A percentile compares a stretch with the other conserved stretches of the same genome.
Conservation (phyloP, 202 grass and related monocot species). For the Digitaria exilis region DNA sequence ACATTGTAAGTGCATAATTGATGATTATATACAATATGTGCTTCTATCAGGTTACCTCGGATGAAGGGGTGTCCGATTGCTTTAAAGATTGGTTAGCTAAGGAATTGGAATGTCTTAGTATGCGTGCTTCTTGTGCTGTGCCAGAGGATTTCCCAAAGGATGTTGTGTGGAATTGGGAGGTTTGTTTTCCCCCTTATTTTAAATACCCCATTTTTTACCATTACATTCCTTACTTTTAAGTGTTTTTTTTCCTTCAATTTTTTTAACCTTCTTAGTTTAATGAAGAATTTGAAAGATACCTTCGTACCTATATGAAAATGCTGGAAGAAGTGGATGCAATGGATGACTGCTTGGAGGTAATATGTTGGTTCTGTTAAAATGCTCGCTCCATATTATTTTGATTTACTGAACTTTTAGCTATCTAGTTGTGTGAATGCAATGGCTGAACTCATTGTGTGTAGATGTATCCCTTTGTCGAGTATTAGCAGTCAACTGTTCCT, state of each 20-base stretch:
- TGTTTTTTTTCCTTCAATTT: background rate
- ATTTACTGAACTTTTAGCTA: conserved; percentile 3
- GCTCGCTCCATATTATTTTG: background rate
- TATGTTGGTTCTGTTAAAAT: background rate
- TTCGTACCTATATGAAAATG: conserved; percentile 11
- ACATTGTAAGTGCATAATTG: background rate
- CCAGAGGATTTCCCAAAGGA: background rate
- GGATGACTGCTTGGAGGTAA: conserved; percentile 21
- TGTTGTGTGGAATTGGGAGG: conserved; percentile 31
- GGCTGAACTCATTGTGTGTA: no score
- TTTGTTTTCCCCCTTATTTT: background rate
- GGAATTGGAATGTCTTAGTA: background rate
- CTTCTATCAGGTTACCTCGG: background rate
- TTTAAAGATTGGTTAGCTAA: conserved; percentile 13
- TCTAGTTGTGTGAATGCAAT: background rate
- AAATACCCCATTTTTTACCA: background rate
- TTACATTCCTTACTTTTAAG: background rate
- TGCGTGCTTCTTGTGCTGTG: background rate
- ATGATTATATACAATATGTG: background rate
- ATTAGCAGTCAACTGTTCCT: no score
- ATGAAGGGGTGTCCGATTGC: background rate
- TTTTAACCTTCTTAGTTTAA: background rate
- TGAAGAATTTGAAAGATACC: conserved; percentile 7
- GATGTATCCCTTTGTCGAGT: no score
- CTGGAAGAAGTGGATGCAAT: conserved; percentile 13